A percentile compares a stretch with the other conserved stretches of the same genome.
Evolutionary conservation across 768 basidiomycete genomes (phyloP).

Genomic region (Kwoniella europaea): DNA sequence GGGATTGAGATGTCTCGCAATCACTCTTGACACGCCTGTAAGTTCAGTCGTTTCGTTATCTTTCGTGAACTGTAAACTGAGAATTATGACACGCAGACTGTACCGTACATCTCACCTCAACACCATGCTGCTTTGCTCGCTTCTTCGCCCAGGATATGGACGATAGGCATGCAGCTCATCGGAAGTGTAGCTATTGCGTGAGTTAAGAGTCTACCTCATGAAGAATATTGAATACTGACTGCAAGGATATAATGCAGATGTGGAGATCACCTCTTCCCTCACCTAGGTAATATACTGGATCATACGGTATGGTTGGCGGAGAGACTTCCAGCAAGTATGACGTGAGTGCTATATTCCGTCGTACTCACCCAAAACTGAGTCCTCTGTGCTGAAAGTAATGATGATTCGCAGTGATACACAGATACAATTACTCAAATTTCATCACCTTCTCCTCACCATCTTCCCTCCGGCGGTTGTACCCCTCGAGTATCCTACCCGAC

Average conservation of each 20-base stretch:
- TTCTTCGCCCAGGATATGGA: constrained; percentile 44
- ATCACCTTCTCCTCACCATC: constrained; percentile 39
- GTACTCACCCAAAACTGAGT: no score
- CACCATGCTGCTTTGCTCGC: constrained; percentile 46
- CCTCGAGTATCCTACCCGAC: constrained; percentile 44
- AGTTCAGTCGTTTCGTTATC: constrained; percentile 1
- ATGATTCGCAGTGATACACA: constrained; percentile 28
- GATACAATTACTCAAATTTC: constrained; percentile 43
- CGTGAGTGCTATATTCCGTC: constrained; percentile 27
- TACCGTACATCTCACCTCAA: constrained; percentile 44
- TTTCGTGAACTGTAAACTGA: constrained; percentile 13
- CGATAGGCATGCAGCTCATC: constrained; percentile 38
- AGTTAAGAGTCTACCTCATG: constrained; percentile 1
- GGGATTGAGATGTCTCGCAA: constrained; percentile 46
- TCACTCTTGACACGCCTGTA: constrained; percentile 48
- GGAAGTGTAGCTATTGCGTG: constrained; percentile 35
- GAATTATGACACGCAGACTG: constrained; percentile 29
- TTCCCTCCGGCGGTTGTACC: constrained; percentile 38
- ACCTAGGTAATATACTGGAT: constrained; percentile 51
- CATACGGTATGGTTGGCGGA: constrained; percentile 55
- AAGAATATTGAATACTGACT: background rate
- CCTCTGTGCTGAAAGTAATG: background rate
- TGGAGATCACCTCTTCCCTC: constrained; percentile 54
- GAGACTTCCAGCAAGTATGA: constrained; percentile 26
- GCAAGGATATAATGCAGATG: constrained; percentile 26